Evolutionary conservation across 2,329 filamentous ascomycete species (phyloP).

Genomic region (Davidsoniella eucalypti): DNA sequence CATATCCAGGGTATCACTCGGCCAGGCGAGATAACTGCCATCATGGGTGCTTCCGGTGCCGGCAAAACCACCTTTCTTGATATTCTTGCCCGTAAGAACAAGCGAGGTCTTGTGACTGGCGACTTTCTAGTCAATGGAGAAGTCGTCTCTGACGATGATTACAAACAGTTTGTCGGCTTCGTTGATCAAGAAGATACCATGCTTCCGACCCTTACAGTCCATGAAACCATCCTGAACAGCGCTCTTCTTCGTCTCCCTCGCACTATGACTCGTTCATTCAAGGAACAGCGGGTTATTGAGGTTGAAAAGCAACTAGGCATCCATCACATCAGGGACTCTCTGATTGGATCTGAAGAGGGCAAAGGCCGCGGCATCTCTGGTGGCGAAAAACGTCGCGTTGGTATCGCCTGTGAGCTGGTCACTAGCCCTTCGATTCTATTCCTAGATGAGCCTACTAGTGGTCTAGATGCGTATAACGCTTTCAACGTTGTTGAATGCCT

Average conservation of each 20-base stretch:
- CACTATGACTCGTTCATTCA: conserved; percentile 75
- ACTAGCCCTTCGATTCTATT: conserved; percentile 96
- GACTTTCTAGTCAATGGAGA: conserved; percentile 90
- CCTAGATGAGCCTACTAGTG: conserved; percentile 91
- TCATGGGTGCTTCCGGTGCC: conserved; percentile 95
- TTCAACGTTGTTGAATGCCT: conserved; percentile 97
- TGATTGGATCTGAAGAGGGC: conserved; percentile 92
- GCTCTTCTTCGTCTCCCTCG: conserved; percentile 80
- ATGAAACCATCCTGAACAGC: conserved; percentile 93
- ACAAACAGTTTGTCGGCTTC: conserved; percentile 84
- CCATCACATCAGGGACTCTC: conserved; percentile 78
- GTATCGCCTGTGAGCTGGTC: conserved; percentile 93
- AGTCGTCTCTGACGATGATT: conserved; percentile 68
- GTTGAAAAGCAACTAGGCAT: conserved; percentile 95
- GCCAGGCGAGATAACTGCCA: conserved; percentile 87
- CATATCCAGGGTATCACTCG: conserved; percentile 74
- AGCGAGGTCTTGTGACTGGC: conserved; percentile 61
- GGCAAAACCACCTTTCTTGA: conserved; percentile 96
- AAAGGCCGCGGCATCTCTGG: conserved; percentile 90
- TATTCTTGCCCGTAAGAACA: conserved; percentile 92
- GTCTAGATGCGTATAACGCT: conserved; percentile 89
- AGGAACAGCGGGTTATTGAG: conserved; percentile 79
- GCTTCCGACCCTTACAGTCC: conserved; percentile 86
- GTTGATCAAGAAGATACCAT: conserved; percentile 98
- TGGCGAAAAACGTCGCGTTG: conserved; percentile 88